Evolutionary conservation across 768 basidiomycete genomes (phyloP).

Genomic region (Mycena belliarum): DNA sequence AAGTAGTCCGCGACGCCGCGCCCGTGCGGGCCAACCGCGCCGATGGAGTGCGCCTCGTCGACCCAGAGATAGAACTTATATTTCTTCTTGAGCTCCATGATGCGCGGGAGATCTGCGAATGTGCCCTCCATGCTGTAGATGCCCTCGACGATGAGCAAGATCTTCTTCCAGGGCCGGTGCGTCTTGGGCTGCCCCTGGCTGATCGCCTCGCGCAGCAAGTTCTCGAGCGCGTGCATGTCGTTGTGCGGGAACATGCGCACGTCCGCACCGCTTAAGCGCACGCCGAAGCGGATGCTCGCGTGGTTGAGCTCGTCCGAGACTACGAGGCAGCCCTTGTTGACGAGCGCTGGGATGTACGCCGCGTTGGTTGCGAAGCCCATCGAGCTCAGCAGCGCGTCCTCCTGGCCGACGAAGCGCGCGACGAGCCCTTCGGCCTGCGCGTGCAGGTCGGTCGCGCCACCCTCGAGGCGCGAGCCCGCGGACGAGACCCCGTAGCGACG

Average conservation of each 20-base stretch:
- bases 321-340: conserved; percentile 87
- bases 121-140: conserved; percentile 99
- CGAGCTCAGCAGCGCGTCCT: conserved; percentile 83
- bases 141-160: conserved; percentile 91
- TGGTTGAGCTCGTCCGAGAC: conserved; percentile 98
- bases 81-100: conserved; percentile 86
- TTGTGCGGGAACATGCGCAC: conserved; percentile 98
- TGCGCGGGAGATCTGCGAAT: conserved; percentile 75
- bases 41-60: conserved; percentile 97
- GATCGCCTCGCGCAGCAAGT: conserved; percentile 83
- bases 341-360: conserved; percentile 89
- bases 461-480: conserved; percentile 78
- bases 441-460: conserved; percentile 87
- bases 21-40: conserved; percentile 91
- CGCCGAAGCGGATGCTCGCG: conserved; percentile 91
- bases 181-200: conserved; percentile 98
- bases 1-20: conserved; percentile 97
- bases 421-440: conserved; percentile 80
- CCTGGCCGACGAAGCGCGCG: conserved; percentile 85
- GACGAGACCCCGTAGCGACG: conserved; percentile 78
- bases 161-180: conserved; percentile 99
- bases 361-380: conserved; percentile 92
- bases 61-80: conserved; percentile 99
- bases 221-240: conserved; percentile 82
- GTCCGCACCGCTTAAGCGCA: conserved; percentile 82